Conservation (phyloP, 176 grass and related monocot species). For the Oryza meridionalis region DNA sequence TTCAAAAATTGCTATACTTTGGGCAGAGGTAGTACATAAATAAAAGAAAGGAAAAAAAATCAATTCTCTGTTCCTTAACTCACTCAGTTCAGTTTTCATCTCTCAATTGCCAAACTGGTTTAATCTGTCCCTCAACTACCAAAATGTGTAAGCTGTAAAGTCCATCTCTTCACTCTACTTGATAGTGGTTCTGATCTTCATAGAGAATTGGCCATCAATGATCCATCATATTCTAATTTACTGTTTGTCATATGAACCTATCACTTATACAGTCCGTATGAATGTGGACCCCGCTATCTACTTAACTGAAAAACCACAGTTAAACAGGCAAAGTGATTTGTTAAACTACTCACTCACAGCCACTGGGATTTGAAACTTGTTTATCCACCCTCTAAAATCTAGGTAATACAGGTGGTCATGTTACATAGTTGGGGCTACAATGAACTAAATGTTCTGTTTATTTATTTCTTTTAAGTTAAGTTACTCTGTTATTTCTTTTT, state of each 20-base stretch:
- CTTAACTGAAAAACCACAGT: not conserved
- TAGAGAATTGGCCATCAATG: too few species aligned
- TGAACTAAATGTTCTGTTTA: not conserved
- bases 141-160: too few species aligned
- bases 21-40: not conserved
- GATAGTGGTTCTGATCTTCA: too few species aligned
- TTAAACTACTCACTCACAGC: not conserved
- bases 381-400: not conserved
- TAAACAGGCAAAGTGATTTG: not conserved
- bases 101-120: too few species aligned
- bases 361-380: not conserved
- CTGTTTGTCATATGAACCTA: not conserved
- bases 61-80: not conserved
- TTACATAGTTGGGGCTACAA: not conserved
- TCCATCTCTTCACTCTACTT: too few species aligned
- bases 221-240: too few species aligned
- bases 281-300: not conserved
- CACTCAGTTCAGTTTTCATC: too few species aligned
- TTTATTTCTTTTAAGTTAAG: not conserved
- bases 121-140: too few species aligned
- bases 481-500: not conserved
- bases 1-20: too few species aligned
- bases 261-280: not conserved
- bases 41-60: not conserved
- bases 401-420: not conserved